These are phyloP conservation scores for Cladosporium sp. DNA, from an alignment of 2,329 filamentous ascomycete species.

Conservation along the genomic window DNA sequence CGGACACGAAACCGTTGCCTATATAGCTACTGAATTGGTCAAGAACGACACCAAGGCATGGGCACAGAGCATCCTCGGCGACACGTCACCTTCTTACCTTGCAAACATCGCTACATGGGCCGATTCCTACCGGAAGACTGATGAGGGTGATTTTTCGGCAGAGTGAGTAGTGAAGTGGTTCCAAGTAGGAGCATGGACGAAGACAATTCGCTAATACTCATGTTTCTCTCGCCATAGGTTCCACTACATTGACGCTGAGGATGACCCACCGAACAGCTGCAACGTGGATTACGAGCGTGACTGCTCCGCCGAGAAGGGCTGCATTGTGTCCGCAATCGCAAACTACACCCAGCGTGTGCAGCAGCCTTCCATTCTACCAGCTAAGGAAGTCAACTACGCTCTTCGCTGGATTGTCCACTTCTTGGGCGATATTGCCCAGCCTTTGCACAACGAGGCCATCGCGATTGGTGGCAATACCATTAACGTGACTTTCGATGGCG, in stretches of 20 bases:
- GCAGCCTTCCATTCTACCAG: slow-evolving; percentile 31
- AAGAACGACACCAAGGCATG: slow-evolving; percentile 45
- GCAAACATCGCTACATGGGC: slow-evolving; percentile 57
- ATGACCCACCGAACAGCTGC: slow-evolving; percentile 48
- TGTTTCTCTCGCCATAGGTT: slow-evolving; percentile 31
- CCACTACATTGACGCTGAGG: slow-evolving; percentile 56
- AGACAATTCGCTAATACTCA: background rate
- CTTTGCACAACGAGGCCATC: slow-evolving; percentile 58
- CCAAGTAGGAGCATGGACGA: background rate
- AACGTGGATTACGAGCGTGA: slow-evolving; percentile 53
- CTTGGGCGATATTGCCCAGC: slow-evolving; percentile 65
- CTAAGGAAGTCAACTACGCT: slow-evolving; percentile 43
- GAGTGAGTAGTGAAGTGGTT: background rate
- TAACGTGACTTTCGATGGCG: slow-evolving; percentile 45
- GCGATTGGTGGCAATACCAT: slow-evolving; percentile 48
- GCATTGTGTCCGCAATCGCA: slow-evolving; percentile 54
- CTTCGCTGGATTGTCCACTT: slow-evolving; percentile 55
- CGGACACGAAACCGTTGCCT: slow-evolving; percentile 57
- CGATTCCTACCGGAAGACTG: slow-evolving; percentile 51
- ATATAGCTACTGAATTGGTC: slow-evolving; percentile 54
- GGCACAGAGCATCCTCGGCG: slow-evolving; percentile 46
- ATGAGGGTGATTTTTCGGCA: slow-evolving; percentile 49
- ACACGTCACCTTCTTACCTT: slow-evolving; percentile 46
- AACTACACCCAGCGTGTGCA: slow-evolving; percentile 51
- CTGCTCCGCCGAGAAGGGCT: slow-evolving; percentile 49